Conservation (phyloP, 257 asterid genomes). For the Cinchona pubescens region DNA sequence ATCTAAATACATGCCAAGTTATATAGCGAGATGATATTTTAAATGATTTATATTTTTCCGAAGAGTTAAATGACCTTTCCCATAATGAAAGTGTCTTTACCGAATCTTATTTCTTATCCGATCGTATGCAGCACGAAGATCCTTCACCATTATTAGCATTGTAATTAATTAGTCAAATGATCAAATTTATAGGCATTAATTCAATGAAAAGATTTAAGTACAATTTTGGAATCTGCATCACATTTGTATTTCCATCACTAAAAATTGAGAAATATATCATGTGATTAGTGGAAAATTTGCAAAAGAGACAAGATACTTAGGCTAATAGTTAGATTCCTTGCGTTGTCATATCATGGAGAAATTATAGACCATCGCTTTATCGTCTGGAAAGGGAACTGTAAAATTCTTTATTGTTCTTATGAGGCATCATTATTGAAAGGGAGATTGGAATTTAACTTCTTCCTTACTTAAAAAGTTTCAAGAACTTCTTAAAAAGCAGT, state of each 20-base stretch:
- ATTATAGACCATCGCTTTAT: slow-evolving; percentile 9
- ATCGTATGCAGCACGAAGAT: neutral
- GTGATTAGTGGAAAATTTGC: neutral
- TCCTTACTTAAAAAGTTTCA: neutral
- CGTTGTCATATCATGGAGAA: slow-evolving; percentile 14
- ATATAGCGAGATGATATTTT: no score
- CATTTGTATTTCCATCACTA: neutral
- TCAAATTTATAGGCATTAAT: neutral
- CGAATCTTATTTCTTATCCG: neutral
- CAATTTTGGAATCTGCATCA: slow-evolving; percentile 1
- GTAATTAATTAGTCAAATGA: no score
- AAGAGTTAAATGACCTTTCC: neutral
- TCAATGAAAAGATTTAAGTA: neutral
- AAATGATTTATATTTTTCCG: no score
- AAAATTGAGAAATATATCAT: slow-evolving; percentile 16
- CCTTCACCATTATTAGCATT: neutral
- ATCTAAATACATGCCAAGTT: no score
- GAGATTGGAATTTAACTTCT: neutral
- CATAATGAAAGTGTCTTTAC: neutral
- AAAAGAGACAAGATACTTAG: neutral
- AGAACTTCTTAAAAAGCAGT: neutral
- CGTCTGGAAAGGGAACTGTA: neutral
- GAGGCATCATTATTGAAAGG: neutral
- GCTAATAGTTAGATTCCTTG: neutral
- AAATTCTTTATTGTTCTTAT: neutral